Base-by-base conservation (phyloP, 2,329 filamentous ascomycete species). In the Cercospora canescens region DNA sequence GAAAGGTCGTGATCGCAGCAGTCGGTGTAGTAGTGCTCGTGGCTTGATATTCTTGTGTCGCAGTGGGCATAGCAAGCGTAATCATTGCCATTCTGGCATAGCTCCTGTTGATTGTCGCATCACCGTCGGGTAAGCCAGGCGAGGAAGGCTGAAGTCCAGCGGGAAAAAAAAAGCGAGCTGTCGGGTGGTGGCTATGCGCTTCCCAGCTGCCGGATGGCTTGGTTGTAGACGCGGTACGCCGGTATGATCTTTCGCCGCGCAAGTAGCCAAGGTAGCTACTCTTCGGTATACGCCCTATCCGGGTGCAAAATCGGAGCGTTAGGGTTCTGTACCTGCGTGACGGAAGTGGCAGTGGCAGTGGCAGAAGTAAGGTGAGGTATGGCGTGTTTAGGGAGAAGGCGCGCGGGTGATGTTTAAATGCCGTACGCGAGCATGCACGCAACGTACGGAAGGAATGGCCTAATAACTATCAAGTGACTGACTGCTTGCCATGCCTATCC, bases 61-160 rank as follows among this genome's bases (percentile, higher is more conserved):
- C 35, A 39, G 28, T 24, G 4, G 55, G 55, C 57, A 60, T 45
- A 32, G 26, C 37, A 21, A 60, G 57, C 37, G 57, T 60, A 32
- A 41, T 45, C 35, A 28, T 60, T 16, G 57, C 37, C 21, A 60
- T 60, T 28, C n/a, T 60, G 34, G 35, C 57, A 60, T 30, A 60
- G 35, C 57, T 50, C 45, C 45, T 28, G 12, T 50, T 50, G 45
- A 12, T 50, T 50, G 45, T 50, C 45, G 45, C 45, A 50, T 50
- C 45, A 24, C 45, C 45, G 24, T 50, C 21, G 21, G 45, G 45
- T 50, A 16, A 16, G 12, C 9, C 45, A 50, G 45, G 45, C 45
- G 45, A 50, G 6, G 21, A 28, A 14, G 45, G 21, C 21, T 50
- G 45, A 50, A 24, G 24, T 6, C 21, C 45, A 50, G 28, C 45